Base-by-base conservation (phyloP, 148 eudicot genomes). In the Dianthus caryophyllus region DNA sequence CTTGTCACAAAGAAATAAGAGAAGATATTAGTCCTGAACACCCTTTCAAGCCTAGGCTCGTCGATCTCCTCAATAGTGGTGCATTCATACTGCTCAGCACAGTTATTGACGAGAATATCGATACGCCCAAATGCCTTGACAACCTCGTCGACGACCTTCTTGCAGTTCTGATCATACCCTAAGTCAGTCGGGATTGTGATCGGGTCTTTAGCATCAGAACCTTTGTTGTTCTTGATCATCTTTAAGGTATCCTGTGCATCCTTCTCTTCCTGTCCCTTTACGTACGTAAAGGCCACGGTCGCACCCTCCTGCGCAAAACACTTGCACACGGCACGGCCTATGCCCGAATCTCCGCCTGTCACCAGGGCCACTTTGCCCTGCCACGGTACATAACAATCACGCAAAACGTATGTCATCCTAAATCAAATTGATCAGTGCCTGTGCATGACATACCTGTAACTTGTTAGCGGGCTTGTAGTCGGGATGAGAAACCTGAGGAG, bases 321-420 rank as follows among this genome's bases (percentile, higher is more conserved):
- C 55, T 82, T 82, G 47, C 87, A 78, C 41, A 87, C 95, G 0
- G 98, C 94, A 66, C 89, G 71, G 2, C 98, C 98, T 58, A 93
- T 93, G 11, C 98, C 98, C 0, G 94, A 93, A 70, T 89, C 98
- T 5, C 98, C 98, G 6, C 97, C 96, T 15, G 95, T 81, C 60
- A 93, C 95, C 49, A 93, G 38, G 0, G 98, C 96, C 65, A 86
- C 90, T 74, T 83, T 93, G 13, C 96, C 98, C 96, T 93, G 84
- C 70, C 63, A 63, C 27, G 14, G 33, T 4, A 58, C 14, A 30
- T 16, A 13, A 2, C 7, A 33, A 0, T 21, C 17, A 30, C 10
- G 22, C 2, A 8, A 22, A 47, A 26, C 29, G 9, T 17, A 18
- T 1, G 16, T 2, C 38, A 33, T 33, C 7, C 3, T 7, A 33